Percentiles rank a stretch among this genome's conserved stretches.
Evolutionary conservation across 257 asterid species (phyloP).

Genomic region (Perilla frutescens): DNA sequence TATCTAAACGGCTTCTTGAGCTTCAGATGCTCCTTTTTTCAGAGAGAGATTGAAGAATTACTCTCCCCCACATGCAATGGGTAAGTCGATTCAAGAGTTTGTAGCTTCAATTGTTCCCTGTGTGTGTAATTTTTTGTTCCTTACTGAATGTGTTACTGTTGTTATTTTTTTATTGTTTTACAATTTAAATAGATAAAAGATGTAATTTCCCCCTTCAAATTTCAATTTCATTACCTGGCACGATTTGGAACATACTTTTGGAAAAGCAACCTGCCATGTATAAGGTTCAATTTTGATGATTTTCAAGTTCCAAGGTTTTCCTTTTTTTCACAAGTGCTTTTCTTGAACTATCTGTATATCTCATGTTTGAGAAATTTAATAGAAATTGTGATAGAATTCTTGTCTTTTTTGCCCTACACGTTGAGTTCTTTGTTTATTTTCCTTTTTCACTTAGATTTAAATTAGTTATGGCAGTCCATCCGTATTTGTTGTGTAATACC

Average conservation of each 20-base stretch:
- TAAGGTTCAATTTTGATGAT: too few species aligned
- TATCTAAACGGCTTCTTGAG: too few species aligned
- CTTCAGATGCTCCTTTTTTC: background rate
- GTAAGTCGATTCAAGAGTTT: slow-evolving; percentile 8
- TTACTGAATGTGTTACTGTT: slow-evolving; percentile 8
- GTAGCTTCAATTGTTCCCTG: slow-evolving; percentile 21
- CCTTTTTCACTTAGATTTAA: slow-evolving; percentile 2
- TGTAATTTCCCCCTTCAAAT: background rate
- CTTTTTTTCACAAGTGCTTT: too few species aligned
- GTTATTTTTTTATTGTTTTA: too few species aligned
- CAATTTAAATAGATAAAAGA: too few species aligned
- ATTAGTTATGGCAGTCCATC: background rate
- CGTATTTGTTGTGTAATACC: background rate
- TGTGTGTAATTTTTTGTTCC: background rate
- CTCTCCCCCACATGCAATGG: slow-evolving; percentile 16
- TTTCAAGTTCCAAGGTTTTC: too few species aligned
- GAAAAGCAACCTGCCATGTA: too few species aligned
- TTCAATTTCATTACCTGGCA: background rate
- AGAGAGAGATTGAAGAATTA: background rate
- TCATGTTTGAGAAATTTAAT: slow-evolving; percentile 4
- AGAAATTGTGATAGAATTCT: background rate
- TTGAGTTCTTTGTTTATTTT: background rate
- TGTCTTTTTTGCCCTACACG: background rate
- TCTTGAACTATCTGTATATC: too few species aligned
- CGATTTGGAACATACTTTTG: background rate